Conservation (phyloP, 352 stramenopile species). For the Pythium pyrilobum region DNA sequence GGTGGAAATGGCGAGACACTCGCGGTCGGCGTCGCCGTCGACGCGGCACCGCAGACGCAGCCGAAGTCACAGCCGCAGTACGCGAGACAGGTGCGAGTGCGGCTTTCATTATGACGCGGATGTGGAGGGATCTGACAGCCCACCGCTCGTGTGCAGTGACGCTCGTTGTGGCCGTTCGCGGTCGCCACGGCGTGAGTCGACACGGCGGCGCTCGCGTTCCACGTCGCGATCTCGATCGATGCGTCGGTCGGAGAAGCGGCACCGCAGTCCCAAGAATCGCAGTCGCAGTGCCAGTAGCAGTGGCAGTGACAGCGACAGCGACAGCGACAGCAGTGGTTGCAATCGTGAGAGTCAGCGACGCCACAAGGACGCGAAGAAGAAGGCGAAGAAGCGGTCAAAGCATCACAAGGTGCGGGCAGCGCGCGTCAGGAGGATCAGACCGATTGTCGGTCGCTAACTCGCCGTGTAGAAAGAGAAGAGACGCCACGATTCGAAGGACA, state of each 20-base stretch:
- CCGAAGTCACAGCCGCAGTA: neutral
- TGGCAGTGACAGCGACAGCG: conserved; percentile 15
- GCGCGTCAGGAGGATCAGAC: no score
- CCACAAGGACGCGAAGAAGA: conserved; percentile 34
- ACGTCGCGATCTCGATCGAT: neutral
- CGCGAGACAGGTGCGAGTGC: neutral
- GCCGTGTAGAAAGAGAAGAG: conserved; percentile 8
- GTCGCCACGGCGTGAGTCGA: conserved; percentile 1
- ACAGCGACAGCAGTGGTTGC: conserved; percentile 17
- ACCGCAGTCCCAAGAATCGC: neutral
- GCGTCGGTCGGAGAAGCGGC: conserved; percentile 1
- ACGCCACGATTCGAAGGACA: conserved; percentile 22
- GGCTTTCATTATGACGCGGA: neutral
- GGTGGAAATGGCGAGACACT: neutral
- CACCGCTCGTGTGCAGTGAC: no score
- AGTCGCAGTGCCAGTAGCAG: conserved; percentile 2
- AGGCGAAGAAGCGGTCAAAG: conserved; percentile 30
- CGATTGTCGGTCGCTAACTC: neutral
- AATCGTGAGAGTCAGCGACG: conserved; percentile 5
- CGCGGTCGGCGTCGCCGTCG: conserved; percentile 9
- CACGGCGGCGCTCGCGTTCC: neutral
- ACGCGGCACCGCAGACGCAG: neutral
- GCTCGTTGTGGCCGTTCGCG: conserved; percentile 1
- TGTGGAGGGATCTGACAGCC: no score
- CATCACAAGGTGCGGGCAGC: conserved; percentile 20